Conservation (phyloP, 257 asterid genomes). For the Thymus quinquecostatus region DNA sequence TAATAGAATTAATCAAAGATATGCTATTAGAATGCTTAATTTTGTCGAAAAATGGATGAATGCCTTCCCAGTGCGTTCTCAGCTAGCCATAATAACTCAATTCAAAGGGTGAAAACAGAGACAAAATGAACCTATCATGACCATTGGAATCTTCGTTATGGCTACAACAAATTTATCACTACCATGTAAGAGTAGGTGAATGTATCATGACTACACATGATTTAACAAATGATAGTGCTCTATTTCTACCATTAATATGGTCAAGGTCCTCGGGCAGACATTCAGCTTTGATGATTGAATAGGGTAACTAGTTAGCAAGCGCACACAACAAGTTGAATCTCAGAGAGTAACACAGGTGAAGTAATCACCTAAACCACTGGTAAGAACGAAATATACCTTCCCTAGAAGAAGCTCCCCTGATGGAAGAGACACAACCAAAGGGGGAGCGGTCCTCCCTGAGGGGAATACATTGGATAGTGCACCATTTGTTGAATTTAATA, state of each 20-base stretch:
- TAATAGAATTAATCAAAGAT: neutral
- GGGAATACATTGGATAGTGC: slow-evolving; percentile 88
- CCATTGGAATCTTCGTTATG: neutral
- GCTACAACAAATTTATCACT: neutral
- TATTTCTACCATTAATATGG: neutral
- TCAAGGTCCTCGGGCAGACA: neutral
- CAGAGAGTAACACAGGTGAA: slow-evolving; percentile 6
- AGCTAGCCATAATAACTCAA: neutral
- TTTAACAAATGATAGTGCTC: neutral
- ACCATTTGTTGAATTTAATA: slow-evolving; percentile 82
- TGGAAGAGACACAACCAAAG: slow-evolving; percentile 85
- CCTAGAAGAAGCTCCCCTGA: slow-evolving; percentile 94
- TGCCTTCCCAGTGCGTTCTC: neutral
- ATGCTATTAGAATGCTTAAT: neutral
- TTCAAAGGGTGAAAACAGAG: neutral
- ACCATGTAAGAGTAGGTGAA: neutral
- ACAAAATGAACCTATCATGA: neutral
- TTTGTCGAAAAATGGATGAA: neutral
- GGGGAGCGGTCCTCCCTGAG: slow-evolving; percentile 95
- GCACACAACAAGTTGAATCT: slow-evolving; percentile 22
- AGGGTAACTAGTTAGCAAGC: slow-evolving; percentile 19
- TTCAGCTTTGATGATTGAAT: neutral
- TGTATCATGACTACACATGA: neutral
- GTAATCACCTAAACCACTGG: slow-evolving; percentile 5
- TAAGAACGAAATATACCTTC: slow-evolving; percentile 52